Conservation (phyloP, 2,329 filamentous ascomycete genomes). For the Fusarium tuaranense region DNA sequence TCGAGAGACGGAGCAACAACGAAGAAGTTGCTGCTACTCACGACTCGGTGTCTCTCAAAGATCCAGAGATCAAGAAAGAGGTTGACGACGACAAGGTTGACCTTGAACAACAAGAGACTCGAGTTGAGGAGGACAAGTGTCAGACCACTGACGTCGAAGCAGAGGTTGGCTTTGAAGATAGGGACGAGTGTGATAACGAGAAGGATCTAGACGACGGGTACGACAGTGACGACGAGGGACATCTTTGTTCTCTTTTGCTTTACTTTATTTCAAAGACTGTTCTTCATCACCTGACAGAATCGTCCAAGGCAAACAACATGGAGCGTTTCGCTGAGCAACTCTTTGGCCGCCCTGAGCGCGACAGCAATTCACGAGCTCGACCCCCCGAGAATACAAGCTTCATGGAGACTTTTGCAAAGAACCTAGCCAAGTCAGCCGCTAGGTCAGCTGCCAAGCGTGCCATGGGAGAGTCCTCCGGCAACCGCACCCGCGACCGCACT, state of each 20-base stretch:
- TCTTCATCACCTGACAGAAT: conserved; percentile 20
- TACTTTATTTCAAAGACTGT: conserved; percentile 39
- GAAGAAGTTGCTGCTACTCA: conserved; percentile 32
- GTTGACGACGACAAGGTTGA: neutral
- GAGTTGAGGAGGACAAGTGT: conserved; percentile 2
- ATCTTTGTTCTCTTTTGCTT: conserved; percentile 35
- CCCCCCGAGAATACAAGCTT: conserved; percentile 34
- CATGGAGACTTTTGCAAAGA: conserved; percentile 40
- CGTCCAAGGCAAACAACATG: conserved; percentile 19
- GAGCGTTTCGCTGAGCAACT: conserved; percentile 41
- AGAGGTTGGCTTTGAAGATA: neutral
- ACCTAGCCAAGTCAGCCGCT: conserved; percentile 40
- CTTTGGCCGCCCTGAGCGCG: conserved; percentile 31
- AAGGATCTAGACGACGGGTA: conserved; percentile 13
- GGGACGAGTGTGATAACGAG: neutral
- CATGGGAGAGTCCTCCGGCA: conserved; percentile 29
- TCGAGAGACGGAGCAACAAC: conserved; percentile 21
- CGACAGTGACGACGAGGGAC: conserved; percentile 36
- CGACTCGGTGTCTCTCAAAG: conserved; percentile 17
- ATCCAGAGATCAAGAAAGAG: conserved; percentile 12
- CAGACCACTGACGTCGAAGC: conserved; percentile 1
- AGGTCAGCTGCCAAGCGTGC: conserved; percentile 41
- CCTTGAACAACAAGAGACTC: conserved; percentile 1
- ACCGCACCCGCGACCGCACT: conserved; percentile 21
- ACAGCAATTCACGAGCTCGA: conserved; percentile 16